Evolutionary conservation across 805 yeast species (phyloP).

Genomic region (Candida corydali): DNA sequence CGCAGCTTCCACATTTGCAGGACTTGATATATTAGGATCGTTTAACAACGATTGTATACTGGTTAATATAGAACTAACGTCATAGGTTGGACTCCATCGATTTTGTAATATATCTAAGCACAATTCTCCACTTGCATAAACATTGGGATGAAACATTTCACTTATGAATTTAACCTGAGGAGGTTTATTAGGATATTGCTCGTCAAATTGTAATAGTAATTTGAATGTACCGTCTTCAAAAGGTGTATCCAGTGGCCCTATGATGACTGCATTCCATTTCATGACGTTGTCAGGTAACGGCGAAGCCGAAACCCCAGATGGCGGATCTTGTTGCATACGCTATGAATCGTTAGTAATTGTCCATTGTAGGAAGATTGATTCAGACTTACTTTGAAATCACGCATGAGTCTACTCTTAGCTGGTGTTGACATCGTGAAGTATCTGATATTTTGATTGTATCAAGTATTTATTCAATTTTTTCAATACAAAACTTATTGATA

Average conservation of each 20-base stretch:
- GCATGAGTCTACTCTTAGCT: conserved; percentile 98
- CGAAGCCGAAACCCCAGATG: conserved; percentile 96
- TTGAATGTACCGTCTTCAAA: conserved; percentile 97
- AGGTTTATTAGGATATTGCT: conserved; percentile 96
- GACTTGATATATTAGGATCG: conserved; percentile 94
- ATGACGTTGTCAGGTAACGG: conserved; percentile 96
- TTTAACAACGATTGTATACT: conserved; percentile 87
- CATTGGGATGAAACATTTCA: conserved; percentile 98
- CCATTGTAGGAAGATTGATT: not conserved
- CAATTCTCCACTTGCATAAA: conserved; percentile 90
- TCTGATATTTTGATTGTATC: too few relatives aligned
- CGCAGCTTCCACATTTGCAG: conserved; percentile 98
- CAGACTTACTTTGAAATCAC: conserved; percentile 80
- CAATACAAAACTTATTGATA: too few relatives aligned
- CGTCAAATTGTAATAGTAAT: conserved; percentile 82
- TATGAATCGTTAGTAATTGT: conserved; percentile 17
- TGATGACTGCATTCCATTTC: conserved; percentile 96
- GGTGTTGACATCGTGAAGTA: conserved; percentile 99
- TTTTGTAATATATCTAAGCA: conserved; percentile 95
- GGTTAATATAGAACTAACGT: conserved; percentile 91
- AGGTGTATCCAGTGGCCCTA: conserved; percentile 97
- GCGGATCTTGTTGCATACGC: conserved; percentile 97
- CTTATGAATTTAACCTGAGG: conserved; percentile 87
- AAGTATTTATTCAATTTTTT: too few relatives aligned
- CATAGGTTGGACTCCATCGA: conserved; percentile 98